phyloP scores from a whole-genome alignment of 1,284 basidiomycete genomes.

The Farysia itapuensis region DNA sequence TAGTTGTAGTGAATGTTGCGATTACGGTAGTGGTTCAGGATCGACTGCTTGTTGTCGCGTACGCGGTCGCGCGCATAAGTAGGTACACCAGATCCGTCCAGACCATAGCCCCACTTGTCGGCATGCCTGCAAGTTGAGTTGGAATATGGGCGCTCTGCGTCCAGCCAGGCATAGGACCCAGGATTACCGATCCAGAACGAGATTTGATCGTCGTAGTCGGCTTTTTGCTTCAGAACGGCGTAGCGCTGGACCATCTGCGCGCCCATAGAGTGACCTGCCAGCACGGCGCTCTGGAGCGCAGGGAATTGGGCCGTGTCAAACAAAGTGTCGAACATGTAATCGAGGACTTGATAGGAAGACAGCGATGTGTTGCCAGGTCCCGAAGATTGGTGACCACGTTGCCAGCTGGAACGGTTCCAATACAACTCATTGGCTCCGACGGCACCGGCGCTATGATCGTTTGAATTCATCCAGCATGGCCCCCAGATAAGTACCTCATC shows the following conservation, averaged over 20 bases:
- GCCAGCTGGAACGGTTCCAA: conserved; percentile 48
- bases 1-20: conserved; percentile 49
- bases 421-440: conserved; percentile 31
- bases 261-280: conserved; percentile 54
- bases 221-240: conserved; percentile 32
- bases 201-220: conserved; percentile 41
- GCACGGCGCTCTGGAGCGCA: conserved; percentile 33
- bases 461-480: conserved; percentile 46
- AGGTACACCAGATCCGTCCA: conserved; percentile 28
- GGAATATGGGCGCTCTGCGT: conserved; percentile 15
- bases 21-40: conserved; percentile 28
- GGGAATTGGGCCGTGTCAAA: conserved; percentile 48
- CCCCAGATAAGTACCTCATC: conserved; percentile 43
- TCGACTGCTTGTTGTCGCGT: conserved; percentile 11
- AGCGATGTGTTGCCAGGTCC: conserved; percentile 2
- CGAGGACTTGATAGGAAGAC: conserved; percentile 44
- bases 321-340: conserved; percentile 40
- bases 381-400: conserved; percentile 40
- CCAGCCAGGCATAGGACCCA: conserved; percentile 47
- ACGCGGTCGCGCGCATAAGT: conserved; percentile 42
- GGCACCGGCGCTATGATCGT: conserved; percentile 36
- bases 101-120: conserved; percentile 34
- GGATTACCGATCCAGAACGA: conserved; percentile 53
- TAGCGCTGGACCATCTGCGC: conserved; percentile 51
- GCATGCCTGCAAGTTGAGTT: conserved; percentile 15